Conservation (phyloP, 192 early-diverging fungal genomes). For the Rhizophagus sp. region DNA sequence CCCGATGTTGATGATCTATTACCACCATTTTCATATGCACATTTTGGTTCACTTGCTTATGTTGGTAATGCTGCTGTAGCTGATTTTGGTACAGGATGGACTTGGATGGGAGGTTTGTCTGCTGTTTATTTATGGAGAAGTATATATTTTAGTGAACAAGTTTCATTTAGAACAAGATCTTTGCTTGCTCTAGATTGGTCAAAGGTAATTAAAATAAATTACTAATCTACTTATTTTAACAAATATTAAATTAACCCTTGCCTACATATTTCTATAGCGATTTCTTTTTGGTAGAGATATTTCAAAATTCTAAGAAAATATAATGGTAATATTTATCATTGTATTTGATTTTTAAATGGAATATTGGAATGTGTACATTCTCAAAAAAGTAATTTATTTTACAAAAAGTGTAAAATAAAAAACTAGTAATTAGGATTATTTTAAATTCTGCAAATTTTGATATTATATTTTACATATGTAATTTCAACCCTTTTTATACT, state of each 20-base stretch:
- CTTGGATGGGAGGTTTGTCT: slow-evolving; percentile 52
- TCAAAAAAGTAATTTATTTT: no score
- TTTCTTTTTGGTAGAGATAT: slow-evolving; percentile 51
- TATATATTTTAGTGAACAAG: slow-evolving; percentile 59
- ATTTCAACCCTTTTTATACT: no score
- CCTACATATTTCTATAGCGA: slow-evolving; percentile 15
- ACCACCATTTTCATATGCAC: slow-evolving; percentile 63
- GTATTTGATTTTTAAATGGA: no score
- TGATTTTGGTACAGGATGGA: slow-evolving; percentile 49
- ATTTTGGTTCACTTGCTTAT: slow-evolving; percentile 70
- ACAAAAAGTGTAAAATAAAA: no score
- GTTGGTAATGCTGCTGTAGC: slow-evolving; percentile 61
- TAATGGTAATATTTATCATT: no score
- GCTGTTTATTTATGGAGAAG: slow-evolving; percentile 61
- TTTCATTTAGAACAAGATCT: slow-evolving; percentile 41
- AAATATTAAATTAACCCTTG: not conserved
- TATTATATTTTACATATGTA: no score
- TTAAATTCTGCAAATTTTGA: no score
- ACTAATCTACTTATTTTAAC: not conserved
- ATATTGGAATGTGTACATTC: no score
- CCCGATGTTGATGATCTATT: slow-evolving; percentile 22
- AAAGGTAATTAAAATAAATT: slow-evolving; percentile 28
- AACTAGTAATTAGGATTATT: no score
- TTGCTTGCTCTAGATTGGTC: slow-evolving; percentile 46
- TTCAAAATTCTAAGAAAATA: slow-evolving; percentile 40